These are phyloP conservation scores for Phytophthora tubulina DNA, from an alignment of 352 stramenopile species.

Conservation along the genomic window DNA sequence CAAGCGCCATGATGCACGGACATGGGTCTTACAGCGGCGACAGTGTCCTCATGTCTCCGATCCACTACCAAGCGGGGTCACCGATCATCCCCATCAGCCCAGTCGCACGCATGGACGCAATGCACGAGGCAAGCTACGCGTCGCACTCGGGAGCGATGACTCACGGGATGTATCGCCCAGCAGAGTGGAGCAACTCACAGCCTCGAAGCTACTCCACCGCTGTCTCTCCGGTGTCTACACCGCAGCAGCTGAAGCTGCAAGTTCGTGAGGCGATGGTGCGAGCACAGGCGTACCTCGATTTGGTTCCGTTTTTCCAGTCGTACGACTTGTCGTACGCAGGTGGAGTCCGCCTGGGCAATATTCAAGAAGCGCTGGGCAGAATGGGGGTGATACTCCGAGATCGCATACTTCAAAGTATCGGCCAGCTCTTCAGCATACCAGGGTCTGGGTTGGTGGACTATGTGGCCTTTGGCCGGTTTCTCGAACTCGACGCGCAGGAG, in stretches of 20 bases:
- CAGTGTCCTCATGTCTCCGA: slow-evolving; percentile 38
- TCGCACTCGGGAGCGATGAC: slow-evolving; percentile 1
- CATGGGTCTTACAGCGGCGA: slow-evolving; percentile 15
- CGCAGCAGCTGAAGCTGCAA: slow-evolving; percentile 51
- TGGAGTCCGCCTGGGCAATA: slow-evolving; percentile 42
- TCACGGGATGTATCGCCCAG: slow-evolving; percentile 11
- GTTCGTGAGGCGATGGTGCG: slow-evolving; percentile 59
- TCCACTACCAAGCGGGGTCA: slow-evolving; percentile 30
- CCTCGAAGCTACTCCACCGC: slow-evolving; percentile 16
- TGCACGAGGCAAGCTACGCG: slow-evolving; percentile 13
- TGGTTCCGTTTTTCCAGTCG: slow-evolving; percentile 60
- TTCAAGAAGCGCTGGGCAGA: slow-evolving; percentile 60
- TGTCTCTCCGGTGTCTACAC: slow-evolving; percentile 20
- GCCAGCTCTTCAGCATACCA: slow-evolving; percentile 53
- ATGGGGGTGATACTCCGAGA: slow-evolving; percentile 55
- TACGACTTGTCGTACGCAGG: slow-evolving; percentile 56
- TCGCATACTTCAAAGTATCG: slow-evolving; percentile 45
- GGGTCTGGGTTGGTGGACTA: slow-evolving; percentile 64
- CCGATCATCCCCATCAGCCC: slow-evolving; percentile 46
- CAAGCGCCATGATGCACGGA: slow-evolving; percentile 17
- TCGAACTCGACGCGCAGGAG: slow-evolving; percentile 64
- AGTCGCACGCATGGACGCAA: slow-evolving; percentile 22
- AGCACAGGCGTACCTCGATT: slow-evolving; percentile 55
- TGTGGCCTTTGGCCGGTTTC: slow-evolving; percentile 49
- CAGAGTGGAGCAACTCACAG: slow-evolving; percentile 17